Conservation (phyloP, 2,329 filamentous ascomycete genomes). For the Fusarium bulbicola region DNA sequence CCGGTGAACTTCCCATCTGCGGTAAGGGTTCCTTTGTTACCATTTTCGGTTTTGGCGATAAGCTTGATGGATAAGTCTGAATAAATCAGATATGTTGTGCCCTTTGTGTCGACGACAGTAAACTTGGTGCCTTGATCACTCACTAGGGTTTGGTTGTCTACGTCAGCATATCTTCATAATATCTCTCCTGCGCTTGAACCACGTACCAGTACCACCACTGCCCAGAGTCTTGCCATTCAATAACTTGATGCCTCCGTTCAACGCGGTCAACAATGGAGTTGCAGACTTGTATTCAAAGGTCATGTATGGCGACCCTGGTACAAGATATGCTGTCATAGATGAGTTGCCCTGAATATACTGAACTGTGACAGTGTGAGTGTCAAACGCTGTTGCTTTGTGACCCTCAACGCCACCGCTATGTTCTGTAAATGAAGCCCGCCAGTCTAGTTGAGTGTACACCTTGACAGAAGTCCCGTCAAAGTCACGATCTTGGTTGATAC, state of each 20-base stretch:
- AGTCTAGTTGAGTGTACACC: not conserved
- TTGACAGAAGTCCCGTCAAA: not conserved
- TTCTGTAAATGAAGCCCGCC: not conserved
- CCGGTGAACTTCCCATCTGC: not conserved
- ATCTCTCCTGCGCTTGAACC: accelerated
- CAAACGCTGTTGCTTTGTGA: not conserved
- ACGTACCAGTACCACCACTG: accelerated
- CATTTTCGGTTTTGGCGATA: not conserved
- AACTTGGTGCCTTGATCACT: not conserved
- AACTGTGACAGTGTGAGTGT: not conserved
- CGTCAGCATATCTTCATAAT: accelerated
- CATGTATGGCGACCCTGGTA: not conserved
- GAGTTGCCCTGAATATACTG: not conserved
- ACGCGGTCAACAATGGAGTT: not conserved
- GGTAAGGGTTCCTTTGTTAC: not conserved
- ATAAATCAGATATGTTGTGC: not conserved
- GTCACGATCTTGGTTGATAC: not conserved
- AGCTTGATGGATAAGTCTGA: not conserved
- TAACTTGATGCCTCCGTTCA: not conserved
- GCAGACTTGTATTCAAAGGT: not conserved
- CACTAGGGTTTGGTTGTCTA: not conserved
- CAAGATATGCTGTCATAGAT: not conserved
- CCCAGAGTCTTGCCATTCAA: not conserved
- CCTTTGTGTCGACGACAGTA: not conserved
- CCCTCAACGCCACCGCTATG: not conserved